Conservation (phyloP, 345 rosid species). For the Aurinia saxatilis region DNA sequence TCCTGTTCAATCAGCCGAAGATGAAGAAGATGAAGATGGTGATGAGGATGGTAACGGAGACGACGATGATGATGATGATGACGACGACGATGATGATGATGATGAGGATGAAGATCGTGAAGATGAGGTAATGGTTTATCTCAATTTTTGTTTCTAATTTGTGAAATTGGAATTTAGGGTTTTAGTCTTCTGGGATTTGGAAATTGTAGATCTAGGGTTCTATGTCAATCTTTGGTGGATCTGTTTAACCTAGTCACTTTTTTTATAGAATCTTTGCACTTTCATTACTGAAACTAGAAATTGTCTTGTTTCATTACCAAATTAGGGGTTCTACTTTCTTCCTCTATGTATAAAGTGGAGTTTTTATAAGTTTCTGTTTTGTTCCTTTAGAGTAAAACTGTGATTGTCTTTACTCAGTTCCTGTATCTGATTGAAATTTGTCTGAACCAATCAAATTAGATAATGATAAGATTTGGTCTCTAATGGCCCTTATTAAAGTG, state of each 20-base stretch:
- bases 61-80: slow-evolving; percentile 42
- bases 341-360: neutral
- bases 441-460: neutral
- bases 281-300: neutral
- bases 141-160: neutral
- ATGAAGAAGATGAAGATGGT: slow-evolving; percentile 53
- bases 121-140: slow-evolving; percentile 34
- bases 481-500: too few relatives aligned
- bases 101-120: slow-evolving; percentile 40
- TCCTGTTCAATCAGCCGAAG: slow-evolving; percentile 41
- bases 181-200: neutral
- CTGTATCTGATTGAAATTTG: neutral
- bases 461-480: neutral
- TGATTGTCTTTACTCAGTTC: neutral
- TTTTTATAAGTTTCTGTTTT: neutral
- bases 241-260: neutral
- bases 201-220: slow-evolving; percentile 20
- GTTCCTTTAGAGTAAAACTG: neutral
- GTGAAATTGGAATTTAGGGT: neutral
- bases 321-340: slow-evolving; percentile 14
- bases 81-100: slow-evolving; percentile 40
- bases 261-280: neutral
- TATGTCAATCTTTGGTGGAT: slow-evolving; percentile 11
- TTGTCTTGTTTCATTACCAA: slow-evolving; percentile 6
- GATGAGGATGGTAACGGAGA: slow-evolving; percentile 49